Percentiles rank a stretch among this genome's conserved stretches.
Conservation (phyloP, 345 rosid species). For the Moringa oleifera region DNA sequence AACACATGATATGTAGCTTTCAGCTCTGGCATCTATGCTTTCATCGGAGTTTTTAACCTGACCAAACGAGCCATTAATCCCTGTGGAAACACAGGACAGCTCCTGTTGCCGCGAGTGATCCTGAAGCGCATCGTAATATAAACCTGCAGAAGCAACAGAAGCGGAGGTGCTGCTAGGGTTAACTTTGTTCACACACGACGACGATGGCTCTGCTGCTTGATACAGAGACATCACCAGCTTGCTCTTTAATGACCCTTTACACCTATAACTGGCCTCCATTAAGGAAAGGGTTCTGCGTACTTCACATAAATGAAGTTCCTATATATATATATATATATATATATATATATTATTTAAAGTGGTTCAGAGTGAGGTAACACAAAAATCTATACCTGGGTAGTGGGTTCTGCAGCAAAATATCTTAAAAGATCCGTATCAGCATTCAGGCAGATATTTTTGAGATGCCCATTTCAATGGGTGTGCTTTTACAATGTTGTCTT, state of each 20-base stretch:
- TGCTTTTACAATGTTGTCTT: no score
- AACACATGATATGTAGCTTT: conserved; percentile 13
- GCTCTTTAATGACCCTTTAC: conserved; percentile 5
- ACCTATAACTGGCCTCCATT: neutral
- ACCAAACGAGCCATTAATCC: neutral
- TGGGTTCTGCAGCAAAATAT: no score
- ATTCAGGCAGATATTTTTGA: no score
- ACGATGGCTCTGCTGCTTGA: conserved; percentile 12
- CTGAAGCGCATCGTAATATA: neutral
- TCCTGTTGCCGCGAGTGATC: no score
- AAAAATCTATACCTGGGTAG: no score
- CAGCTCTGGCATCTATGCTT: conserved; percentile 19
- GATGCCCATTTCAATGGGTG: no score
- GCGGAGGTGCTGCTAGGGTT: neutral
- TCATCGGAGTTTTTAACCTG: neutral
- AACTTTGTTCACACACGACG: neutral
- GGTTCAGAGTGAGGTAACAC: no score
- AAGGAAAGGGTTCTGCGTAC: neutral
- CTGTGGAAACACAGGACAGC: no score
- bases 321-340: no score
- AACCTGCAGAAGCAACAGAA: neutral
- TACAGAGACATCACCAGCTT: conserved; percentile 8
- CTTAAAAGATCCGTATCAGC: no score
- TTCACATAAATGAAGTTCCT: no score
- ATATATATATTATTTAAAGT: no score